Percentiles rank a stretch among this genome's conserved stretches.
Evolutionary conservation across 2,329 filamentous ascomycete species (phyloP).

Genomic region (Talaromyces albobiverticillius): DNA sequence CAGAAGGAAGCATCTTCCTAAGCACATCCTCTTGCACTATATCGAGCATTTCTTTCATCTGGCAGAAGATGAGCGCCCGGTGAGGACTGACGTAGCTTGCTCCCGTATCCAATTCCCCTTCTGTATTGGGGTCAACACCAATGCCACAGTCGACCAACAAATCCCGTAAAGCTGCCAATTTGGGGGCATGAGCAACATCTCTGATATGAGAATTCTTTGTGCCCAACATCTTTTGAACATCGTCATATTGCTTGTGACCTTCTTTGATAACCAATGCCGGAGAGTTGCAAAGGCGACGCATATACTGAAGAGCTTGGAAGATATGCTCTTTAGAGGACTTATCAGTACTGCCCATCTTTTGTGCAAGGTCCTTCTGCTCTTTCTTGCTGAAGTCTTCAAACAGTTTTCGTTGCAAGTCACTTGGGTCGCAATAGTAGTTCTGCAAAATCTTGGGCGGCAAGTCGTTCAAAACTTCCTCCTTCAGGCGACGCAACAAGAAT

Average conservation of each 20-base stretch:
- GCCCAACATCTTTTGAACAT: constrained; percentile 76
- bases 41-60: constrained; percentile 99
- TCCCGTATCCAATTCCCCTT: constrained; percentile 56
- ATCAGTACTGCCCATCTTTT: constrained; percentile 79
- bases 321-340: constrained; percentile 97
- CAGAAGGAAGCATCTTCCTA: constrained; percentile 83
- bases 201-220: constrained; percentile 78
- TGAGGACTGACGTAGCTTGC: constrained; percentile 89
- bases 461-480: constrained; percentile 96
- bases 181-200: constrained; percentile 85
- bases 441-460: constrained; percentile 97
- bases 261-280: constrained; percentile 95
- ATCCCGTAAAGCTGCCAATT: constrained; percentile 84
- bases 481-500: constrained; percentile 91
- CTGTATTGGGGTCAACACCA: constrained; percentile 63
- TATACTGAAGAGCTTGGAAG: constrained; percentile 98
- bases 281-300: constrained; percentile 98
- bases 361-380: constrained; percentile 81
- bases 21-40: constrained; percentile 96
- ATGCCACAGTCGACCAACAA: constrained; percentile 98
- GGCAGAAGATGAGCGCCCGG: constrained; percentile 93
- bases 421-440: constrained; percentile 98
- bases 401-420: constrained; percentile 87
- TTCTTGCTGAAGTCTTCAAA: constrained; percentile 97
- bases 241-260: constrained; percentile 82